Evolutionary conservation across 768 basidiomycete genomes (phyloP), one percentile per base, ranked within the genome.

Genomic region (Tulasnella sp.): DNA sequence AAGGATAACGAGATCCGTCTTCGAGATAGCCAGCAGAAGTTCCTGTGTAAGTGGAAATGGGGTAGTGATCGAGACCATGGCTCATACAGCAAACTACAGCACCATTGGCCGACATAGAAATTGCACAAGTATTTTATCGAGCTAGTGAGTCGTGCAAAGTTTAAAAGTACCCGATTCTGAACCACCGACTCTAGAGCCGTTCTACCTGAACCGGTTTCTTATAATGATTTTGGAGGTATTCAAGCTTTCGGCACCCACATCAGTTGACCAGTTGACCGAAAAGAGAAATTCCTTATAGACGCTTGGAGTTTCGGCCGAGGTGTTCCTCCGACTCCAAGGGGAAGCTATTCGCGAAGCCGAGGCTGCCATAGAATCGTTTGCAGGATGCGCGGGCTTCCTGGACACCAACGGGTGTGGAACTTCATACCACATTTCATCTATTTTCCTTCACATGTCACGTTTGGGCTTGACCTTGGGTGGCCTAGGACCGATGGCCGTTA

Each of bases 11-110:
- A 83, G 4, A 84, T 92, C 37, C 83, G 85, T 67, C 81, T 91
- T 1, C 83, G 90, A 9, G 85, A 84, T 0, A 90, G 89, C 0
- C 91, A 91, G 90, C 86, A 87, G 79, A 93, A 93, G 81, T 93
- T 93, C 78, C 5, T 15, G 12, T 74, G 73, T 74, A 37, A 34
- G 73, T 42, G 34, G 14, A 12, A 22, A 17, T 36, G 29, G 19
- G 19, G n/a, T n/a, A 19, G 19, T 25, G 15, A 42, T 31, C 17
- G 15, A 11, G 14, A 54, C 3, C 7, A 34, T 52, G 25, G 19
- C 12, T 74, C 83, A 87, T 37, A 17, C 17, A 17, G 25, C 29
- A 19, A 22, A 1, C 25, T 49, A 29, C n/a, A 45, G 38, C 75
- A 19, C 85, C 86, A 0, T 85, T 85, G 0, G 82, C 79, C 3